Base-by-base conservation (phyloP, 2,329 filamentous ascomycete species). In the Samsoniella hepiali region DNA sequence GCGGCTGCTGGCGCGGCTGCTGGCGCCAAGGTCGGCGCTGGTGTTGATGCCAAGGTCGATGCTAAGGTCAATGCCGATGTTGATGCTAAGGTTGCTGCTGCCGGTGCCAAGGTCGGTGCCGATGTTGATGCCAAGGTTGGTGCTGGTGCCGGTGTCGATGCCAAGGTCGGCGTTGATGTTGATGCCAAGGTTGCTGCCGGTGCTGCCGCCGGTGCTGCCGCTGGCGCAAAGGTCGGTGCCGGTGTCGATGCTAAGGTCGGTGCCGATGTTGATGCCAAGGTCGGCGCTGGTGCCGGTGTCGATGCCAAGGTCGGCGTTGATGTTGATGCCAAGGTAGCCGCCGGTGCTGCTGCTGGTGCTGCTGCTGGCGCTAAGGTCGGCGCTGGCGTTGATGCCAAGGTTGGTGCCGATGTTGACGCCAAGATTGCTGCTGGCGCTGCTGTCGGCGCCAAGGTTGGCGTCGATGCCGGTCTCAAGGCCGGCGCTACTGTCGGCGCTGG, bases 401-500 rank as follows among this genome's bases (percentile, higher is more conserved):
- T 13, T 9, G 22, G 32, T 22, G 38, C 36, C 29, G 34, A 27
- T 13, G 38, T 34, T 9, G 38, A 42, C 3, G 58, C 49, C 49
- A 34, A 51, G 11, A 17, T 31, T 32, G 31, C 29, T 7, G 49
- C 17, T 29, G 54, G 38, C 27, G 31, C 42, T 63, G 34, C 15
- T 29, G 54, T 59, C 66, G 75, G 72, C 70, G 54, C 73, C 70
- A 45, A 55, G 32, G 74, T 74, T 50, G 22, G n/a, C 10, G 45
- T 49, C 11, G 9, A 11, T 4, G 17, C 34, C 34, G 17, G 50
- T n/a, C n/a, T 57, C 44, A 40, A 62, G 15, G 58, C 45, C 15
- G 34, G 34, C 27, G 58, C 63, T 55, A 57, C 73, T 77, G 67
- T 75, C 73, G 60, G 76, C 72, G 50, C 74, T 57, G 64, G 66